Conservation (phyloP, 208 protist species). For the Acanthamoeba triangularis region DNA sequence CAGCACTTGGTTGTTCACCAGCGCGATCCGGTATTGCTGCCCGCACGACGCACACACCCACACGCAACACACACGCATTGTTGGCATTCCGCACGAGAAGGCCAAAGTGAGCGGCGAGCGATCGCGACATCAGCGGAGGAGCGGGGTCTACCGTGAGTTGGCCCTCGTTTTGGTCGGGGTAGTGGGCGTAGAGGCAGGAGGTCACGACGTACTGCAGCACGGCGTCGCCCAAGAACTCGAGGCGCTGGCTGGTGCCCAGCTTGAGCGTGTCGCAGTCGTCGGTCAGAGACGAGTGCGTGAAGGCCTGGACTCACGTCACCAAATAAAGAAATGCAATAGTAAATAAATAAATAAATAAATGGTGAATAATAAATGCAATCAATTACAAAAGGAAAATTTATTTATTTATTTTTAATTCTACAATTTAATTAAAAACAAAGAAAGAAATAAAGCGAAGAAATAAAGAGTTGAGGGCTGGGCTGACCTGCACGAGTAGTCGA, state of each 20-base stretch:
- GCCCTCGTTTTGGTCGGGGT: conserved; percentile 15
- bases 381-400: not conserved
- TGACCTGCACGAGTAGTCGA: not conserved
- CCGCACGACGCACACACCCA: not conserved
- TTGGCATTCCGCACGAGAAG: not conserved
- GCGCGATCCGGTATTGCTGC: not conserved
- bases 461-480: not conserved
- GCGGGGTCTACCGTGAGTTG: not conserved
- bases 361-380: not conserved
- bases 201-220: conserved; percentile 35
- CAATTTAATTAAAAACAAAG: not conserved
- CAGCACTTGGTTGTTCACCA: conserved; percentile 36
- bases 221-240: conserved; percentile 64
- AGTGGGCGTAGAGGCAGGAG: not conserved
- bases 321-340: not conserved
- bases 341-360: not conserved
- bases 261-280: conserved; percentile 15
- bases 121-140: no score
- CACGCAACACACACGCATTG: not conserved
- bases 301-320: not conserved
- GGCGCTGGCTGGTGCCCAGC: conserved; percentile 35
- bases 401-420: not conserved
- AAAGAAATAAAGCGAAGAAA: not conserved
- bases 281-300: conserved; percentile 9
- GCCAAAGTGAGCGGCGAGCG: no score